Evolutionary conservation across 352 stramenopile genomes (phyloP).

Genomic region (Phytophthora citricola): DNA sequence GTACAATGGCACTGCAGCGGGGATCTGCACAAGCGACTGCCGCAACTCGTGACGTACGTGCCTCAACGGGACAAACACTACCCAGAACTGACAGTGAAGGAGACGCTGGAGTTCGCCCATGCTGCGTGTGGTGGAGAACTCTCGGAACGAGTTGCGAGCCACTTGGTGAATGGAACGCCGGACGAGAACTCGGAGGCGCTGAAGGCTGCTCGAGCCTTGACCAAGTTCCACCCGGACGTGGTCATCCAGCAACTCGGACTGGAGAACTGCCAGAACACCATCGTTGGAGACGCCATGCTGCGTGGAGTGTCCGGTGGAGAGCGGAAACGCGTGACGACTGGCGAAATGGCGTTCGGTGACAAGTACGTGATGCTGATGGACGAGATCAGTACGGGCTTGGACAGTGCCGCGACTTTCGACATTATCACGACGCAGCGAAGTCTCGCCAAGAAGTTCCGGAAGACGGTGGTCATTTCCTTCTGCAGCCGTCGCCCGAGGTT

Average conservation of each 20-base stretch:
- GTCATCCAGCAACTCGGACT: slow-evolving; percentile 21
- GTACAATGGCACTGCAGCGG: slow-evolving; percentile 17
- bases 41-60: slow-evolving; percentile 37
- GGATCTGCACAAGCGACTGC: slow-evolving; percentile 19
- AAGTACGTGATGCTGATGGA: slow-evolving; percentile 68
- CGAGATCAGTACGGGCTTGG: slow-evolving; percentile 93
- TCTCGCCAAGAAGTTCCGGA: slow-evolving; percentile 40
- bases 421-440: slow-evolving; percentile 78
- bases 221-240: slow-evolving; percentile 12
- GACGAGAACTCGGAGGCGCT: slow-evolving; percentile 15
- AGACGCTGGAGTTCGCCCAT: slow-evolving; percentile 34
- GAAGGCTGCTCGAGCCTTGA: slow-evolving; percentile 1
- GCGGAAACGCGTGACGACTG: slow-evolving; percentile 24
- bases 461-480: slow-evolving; percentile 59
- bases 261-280: slow-evolving; percentile 24
- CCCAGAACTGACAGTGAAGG: slow-evolving; percentile 33
- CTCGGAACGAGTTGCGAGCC: slow-evolving; percentile 5
- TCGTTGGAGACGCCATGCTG: slow-evolving; percentile 23
- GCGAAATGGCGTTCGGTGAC: slow-evolving; percentile 23
- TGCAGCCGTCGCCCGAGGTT: slow-evolving; percentile 57
- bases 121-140: slow-evolving; percentile 27
- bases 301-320: slow-evolving; percentile 20
- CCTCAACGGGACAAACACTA: slow-evolving; percentile 36
- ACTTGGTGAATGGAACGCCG: slow-evolving; percentile 5
- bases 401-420: slow-evolving; percentile 91